Base-by-base conservation (phyloP, 78 protist genomes). In the Dictyostelium firmibasis region DNA sequence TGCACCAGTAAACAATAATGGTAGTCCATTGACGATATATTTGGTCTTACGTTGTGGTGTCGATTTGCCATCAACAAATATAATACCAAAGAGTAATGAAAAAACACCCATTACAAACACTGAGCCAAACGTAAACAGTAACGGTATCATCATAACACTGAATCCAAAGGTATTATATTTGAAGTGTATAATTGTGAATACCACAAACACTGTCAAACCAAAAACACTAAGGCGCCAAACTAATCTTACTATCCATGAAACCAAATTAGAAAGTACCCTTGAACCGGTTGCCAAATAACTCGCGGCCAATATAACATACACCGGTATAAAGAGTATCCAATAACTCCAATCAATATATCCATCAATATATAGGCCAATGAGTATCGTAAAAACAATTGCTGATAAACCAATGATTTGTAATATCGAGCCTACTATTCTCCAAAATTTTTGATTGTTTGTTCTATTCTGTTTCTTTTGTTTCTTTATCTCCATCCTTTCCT, bases 251-350 rank as follows among this genome's bases (percentile, higher is more conserved):
- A 81, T 20, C 94, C 86, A 81, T n/a, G 94, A 69, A 1, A 89
- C 94, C 4, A 44, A 27, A 4, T 35, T 89, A 2, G 94, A 57
- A 0, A 89, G 83, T 11, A 60, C 43, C 3, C 84, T 72, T 2
- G 87, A 81, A 11, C 70, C 38, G 1, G 88, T 89, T 1, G 75
- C 41, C 0, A 70, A 4, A 20, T 69, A 89, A 7, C 70, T 81
- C 16, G 83, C 74, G 4, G 41, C 57, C 50, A 89, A 50, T 20
- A 89, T 81, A 4, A 60, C 11, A 47, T 35, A 89, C 0, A 89
- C 64, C 43, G 94, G 94, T 47, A 41, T 31, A 31, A 81, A 89
- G 1, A 89, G 10, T 14, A 81, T 0, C 94, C 94, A 89, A 72
- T 75, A 89, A 18, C 20, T 70, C 86, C 86, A 89, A 14, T 79